phyloP scores from a whole-genome alignment of 768 basidiomycete genomes.

The Panus rudis region DNA sequence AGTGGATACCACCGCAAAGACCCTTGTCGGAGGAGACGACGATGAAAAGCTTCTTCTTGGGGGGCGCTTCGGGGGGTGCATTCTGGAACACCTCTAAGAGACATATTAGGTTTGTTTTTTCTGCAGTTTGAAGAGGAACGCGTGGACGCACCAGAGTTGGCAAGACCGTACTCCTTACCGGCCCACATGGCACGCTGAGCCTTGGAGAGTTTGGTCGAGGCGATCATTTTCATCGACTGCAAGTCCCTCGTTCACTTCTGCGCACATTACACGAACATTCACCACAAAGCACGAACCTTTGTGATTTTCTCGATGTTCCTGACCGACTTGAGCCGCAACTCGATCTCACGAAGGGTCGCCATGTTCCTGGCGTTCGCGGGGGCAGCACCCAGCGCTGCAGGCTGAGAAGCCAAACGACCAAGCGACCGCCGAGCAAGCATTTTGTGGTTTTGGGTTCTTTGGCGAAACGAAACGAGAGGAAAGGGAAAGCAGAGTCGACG shows the following conservation, averaged over 20 bases:
- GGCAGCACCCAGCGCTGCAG: slow-evolving; percentile 31
- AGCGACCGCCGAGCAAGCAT: slow-evolving; percentile 49
- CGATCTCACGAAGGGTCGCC: slow-evolving; percentile 98
- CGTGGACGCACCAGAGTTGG: slow-evolving; percentile 69
- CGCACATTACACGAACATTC: not conserved
- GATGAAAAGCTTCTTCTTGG: slow-evolving; percentile 81
- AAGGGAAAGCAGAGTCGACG: slow-evolving; percentile 17
- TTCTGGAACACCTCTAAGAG: slow-evolving; percentile 79
- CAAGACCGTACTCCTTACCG: slow-evolving; percentile 89
- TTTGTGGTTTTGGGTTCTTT: slow-evolving; percentile 2
- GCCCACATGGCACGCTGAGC: slow-evolving; percentile 89
- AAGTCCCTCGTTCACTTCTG: slow-evolving; percentile 7
- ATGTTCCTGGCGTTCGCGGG: slow-evolving; percentile 66
- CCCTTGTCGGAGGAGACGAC: slow-evolving; percentile 98
- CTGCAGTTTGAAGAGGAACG: not conserved
- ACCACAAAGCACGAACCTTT: slow-evolving; percentile 50
- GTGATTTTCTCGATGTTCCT: slow-evolving; percentile 99
- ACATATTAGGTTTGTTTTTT: not conserved
- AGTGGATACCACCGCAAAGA: slow-evolving; percentile 99
- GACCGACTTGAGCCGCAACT: slow-evolving; percentile 93
- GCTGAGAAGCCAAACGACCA: slow-evolving; percentile 35
- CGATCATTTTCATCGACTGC: slow-evolving; percentile 99
- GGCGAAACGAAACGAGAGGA: slow-evolving; percentile 10
- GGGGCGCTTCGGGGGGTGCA: slow-evolving; percentile 57
- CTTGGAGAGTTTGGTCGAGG: slow-evolving; percentile 92